Conservation (phyloP, 2,329 filamentous ascomycete species). For the Ceratocystis alfenasii region DNA sequence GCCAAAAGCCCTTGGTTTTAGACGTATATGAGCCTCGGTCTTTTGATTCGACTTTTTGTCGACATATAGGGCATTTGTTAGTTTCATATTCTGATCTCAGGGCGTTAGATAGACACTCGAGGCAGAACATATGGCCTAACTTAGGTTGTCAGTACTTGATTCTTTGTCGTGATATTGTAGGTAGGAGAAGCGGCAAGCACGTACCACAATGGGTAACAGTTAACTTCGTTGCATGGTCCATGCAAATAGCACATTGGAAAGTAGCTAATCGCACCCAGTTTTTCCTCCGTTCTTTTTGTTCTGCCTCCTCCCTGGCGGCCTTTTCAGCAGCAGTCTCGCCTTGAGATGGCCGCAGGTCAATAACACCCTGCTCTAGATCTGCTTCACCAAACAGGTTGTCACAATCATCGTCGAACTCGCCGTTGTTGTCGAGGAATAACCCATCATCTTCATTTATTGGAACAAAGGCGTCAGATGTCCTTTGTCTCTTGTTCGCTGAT, state of each 20-base stretch:
- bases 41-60: constrained; percentile 44
- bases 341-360: constrained; percentile 10
- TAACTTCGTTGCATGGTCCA: constrained; percentile 47
- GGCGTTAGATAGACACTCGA: constrained; percentile 49
- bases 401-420: constrained; percentile 8
- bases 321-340: constrained; percentile 13
- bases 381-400: constrained; percentile 1
- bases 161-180: not conserved
- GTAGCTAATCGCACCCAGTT: constrained; percentile 38
- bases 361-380: constrained; percentile 1
- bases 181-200: constrained; percentile 24
- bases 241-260: constrained; percentile 56
- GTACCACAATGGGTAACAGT: constrained; percentile 57
- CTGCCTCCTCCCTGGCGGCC: constrained; percentile 11
- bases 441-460: not conserved
- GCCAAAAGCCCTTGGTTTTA: constrained; percentile 44
- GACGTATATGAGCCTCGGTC: constrained; percentile 32
- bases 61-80: constrained; percentile 52
- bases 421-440: not conserved
- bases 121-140: constrained; percentile 50
- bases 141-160: not conserved
- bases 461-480: not conserved
- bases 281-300: constrained; percentile 37
- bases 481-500: constrained; percentile 7
- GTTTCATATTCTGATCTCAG: constrained; percentile 45